Conservation (phyloP, 192 early-diverging fungal species). For the Thamnidium elegans region DNA sequence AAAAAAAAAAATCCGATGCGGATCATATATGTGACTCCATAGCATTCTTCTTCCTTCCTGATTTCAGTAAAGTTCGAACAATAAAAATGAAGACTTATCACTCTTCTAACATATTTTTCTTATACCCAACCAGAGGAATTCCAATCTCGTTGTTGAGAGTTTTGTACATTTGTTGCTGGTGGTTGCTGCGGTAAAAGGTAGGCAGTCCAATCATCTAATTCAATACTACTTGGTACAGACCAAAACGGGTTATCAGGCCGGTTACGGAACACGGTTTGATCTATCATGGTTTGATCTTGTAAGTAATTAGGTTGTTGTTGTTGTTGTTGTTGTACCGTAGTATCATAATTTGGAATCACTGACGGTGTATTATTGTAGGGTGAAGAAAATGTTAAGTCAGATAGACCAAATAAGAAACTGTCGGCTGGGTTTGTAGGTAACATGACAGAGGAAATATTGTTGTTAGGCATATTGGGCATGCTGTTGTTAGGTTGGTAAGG, state of each 20-base stretch:
- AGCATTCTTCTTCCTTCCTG: too few species aligned
- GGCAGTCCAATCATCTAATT: conserved; percentile 35
- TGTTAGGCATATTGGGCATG: not conserved
- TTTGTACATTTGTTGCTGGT: too few species aligned
- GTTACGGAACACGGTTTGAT: conserved; percentile 23
- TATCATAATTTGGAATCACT: too few species aligned
- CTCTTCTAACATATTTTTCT: too few species aligned
- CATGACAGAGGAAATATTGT: not conserved
- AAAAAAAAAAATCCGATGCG: too few species aligned
- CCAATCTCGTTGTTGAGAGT: too few species aligned
- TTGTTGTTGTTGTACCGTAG: too few species aligned
- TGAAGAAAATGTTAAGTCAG: not conserved
- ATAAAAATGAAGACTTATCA: too few species aligned
- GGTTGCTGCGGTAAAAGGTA: conserved; percentile 26
- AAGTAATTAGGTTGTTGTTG: too few species aligned
- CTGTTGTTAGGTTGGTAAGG: not conserved
- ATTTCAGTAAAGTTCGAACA: too few species aligned
- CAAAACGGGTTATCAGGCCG: conserved; percentile 38
- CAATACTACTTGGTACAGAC: conserved; percentile 37
- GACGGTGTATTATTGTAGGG: not conserved
- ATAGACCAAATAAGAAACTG: conserved; percentile 1
- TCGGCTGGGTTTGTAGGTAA: not conserved
- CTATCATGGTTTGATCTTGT: not conserved
- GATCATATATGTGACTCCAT: too few species aligned
- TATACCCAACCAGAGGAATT: too few species aligned